Conservation (phyloP, 1,284 basidiomycete species). For the Hemileia vastatrix region DNA sequence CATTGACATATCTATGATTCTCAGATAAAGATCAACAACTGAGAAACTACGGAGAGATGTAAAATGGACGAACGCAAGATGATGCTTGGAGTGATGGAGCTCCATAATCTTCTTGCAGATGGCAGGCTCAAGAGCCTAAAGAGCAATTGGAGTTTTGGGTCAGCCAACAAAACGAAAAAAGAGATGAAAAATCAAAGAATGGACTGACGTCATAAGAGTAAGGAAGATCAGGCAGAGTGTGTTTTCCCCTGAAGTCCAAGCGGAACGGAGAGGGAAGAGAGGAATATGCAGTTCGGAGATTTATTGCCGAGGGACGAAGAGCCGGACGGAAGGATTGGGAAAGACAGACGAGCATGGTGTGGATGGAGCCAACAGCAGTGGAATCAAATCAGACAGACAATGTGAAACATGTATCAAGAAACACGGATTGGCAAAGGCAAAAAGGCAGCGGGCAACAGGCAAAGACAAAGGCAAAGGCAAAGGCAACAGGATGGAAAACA, state of each 20-base stretch:
- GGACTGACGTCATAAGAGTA: constrained; percentile 63
- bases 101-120: constrained; percentile 70
- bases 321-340: no score
- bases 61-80: constrained; percentile 51
- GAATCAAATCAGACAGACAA: no score
- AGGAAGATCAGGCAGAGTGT: constrained; percentile 74
- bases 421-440: no score
- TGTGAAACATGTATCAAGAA: no score
- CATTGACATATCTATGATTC: not conserved
- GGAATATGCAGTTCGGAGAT: no score
- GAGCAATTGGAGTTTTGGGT: not conserved
- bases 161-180: not conserved
- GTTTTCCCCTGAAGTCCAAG: constrained; percentile 41
- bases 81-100: constrained; percentile 91
- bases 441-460: no score
- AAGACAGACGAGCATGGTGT: no score
- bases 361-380: no score
- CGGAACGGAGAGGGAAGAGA: no score
- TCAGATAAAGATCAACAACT: not conserved
- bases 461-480: no score
- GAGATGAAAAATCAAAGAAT: not conserved
- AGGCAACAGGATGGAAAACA: no score
- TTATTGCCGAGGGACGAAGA: no score
- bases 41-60: not conserved
- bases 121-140: constrained; percentile 62